Base-by-base conservation (phyloP, 345 rosid species). In the Capsella bursapastoris region DNA sequence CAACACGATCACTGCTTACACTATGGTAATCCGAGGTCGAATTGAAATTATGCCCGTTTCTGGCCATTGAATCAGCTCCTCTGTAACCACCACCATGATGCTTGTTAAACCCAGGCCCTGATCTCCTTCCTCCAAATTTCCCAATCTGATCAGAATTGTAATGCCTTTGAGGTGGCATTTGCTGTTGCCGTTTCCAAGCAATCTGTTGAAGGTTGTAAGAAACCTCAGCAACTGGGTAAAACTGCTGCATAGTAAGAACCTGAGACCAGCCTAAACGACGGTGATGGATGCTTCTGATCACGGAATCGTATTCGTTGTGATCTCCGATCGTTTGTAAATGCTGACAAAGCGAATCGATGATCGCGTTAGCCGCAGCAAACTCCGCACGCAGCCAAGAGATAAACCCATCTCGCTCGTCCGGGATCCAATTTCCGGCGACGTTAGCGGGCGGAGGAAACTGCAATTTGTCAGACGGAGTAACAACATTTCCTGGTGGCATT, bases 291-390 rank as follows among this genome's bases (percentile, higher is more conserved):
- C 73, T 64, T 52, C 81, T 82, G 22, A 87, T 50, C 55, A 83
- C 96, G 0, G 64, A 12, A 6, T 88, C 96, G 60, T 95, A 90
- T 61, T 95, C 98, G 3, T 92, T 89, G 0, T 84, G 86, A 40
- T 86, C 97, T 4, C 97, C 94, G 2, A 87, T 77, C 1, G 85
- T 71, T 7, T 82, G 68, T 57, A 95, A 67, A 74, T 95, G 98
- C 4, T 87, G 86, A 58, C 91, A 87, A 16, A 95, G 86, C 7
- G 85, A 79, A 73, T 92, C 94, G 43, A 95, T 90, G 4, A 92
- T 92, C 5, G 97, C 92, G 63, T 95, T 95, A 60, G 99, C 92
- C 1, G 99, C 97, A 0, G 98, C 98, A 7, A 95, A 92, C 77
- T 95, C 98, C 52, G 91, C 85, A 9, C 94, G 85, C 60, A 95